Evolutionary conservation across 345 rosid species (phyloP).

Genomic region (Bruguiera gymnorhiza): DNA sequence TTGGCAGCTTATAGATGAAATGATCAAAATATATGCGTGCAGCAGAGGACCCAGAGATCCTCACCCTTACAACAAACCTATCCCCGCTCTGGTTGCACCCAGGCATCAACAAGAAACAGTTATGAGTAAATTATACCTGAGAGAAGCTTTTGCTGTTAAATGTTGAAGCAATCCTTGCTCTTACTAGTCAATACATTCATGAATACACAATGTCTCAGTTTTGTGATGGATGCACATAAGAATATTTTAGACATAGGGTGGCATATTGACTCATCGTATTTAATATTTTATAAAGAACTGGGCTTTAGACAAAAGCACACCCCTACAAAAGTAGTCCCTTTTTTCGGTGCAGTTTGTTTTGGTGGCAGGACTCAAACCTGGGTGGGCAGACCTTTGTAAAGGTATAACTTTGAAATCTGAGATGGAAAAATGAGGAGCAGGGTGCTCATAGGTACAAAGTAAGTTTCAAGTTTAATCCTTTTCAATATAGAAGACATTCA

Average conservation of each 20-base stretch:
- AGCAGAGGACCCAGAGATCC: constrained; percentile 66
- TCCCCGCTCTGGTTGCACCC: constrained; percentile 59
- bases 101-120: constrained; percentile 4
- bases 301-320: background rate
- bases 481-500: background rate
- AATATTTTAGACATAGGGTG: background rate
- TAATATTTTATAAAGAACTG: background rate
- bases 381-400: background rate
- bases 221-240: background rate
- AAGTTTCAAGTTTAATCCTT: background rate
- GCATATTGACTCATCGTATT: no score
- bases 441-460: background rate
- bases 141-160: background rate
- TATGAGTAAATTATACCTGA: background rate
- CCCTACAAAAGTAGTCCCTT: constrained; percentile 1
- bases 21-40: constrained; percentile 71
- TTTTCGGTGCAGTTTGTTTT: no score
- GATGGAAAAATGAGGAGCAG: background rate
- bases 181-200: background rate
- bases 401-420: background rate
- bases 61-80: constrained; percentile 60
- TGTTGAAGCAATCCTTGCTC: background rate
- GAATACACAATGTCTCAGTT: background rate
- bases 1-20: constrained; percentile 66
- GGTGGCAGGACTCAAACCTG: background rate